A percentile compares a stretch with the other conserved stretches of the same genome.
These are phyloP conservation scores for Durotheca rogersii DNA, from an alignment of 495 filamentous ascomycete species.

Conservation along the genomic window DNA sequence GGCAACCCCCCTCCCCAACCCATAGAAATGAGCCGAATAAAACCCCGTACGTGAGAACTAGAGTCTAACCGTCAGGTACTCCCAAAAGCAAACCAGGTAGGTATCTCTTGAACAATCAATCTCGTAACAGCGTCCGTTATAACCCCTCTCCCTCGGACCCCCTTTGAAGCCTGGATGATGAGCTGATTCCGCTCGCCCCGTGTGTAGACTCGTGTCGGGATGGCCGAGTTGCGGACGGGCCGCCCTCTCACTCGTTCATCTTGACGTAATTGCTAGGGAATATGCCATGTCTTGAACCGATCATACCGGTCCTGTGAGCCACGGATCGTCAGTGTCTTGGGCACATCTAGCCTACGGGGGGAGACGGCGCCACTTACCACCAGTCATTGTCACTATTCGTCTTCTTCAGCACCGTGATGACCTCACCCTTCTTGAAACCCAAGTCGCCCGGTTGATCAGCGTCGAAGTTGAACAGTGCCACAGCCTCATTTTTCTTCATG, in stretches of 20 bases:
- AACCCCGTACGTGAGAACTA: slow-evolving; percentile 13
- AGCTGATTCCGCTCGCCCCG: slow-evolving; percentile 15
- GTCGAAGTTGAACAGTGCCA: slow-evolving; percentile 91
- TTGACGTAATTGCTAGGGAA: slow-evolving; percentile 61
- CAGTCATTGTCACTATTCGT: slow-evolving; percentile 91
- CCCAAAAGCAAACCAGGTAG: slow-evolving; percentile 7
- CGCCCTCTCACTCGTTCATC: slow-evolving; percentile 41
- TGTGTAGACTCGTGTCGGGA: neutral
- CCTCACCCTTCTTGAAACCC: slow-evolving; percentile 94
- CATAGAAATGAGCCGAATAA: slow-evolving; percentile 11
- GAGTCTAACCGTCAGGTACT: slow-evolving; percentile 17
- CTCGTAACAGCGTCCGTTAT: slow-evolving; percentile 15
- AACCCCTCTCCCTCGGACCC: neutral
- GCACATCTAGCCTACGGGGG: neutral
- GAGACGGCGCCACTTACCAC: slow-evolving; percentile 60
- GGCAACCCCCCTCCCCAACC: too few relatives aligned
- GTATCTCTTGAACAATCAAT: slow-evolving; percentile 24
- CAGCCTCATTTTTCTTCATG: slow-evolving; percentile 77
- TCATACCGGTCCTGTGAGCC: slow-evolving; percentile 54
- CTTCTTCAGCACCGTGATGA: slow-evolving; percentile 95
- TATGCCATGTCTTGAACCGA: slow-evolving; percentile 54
- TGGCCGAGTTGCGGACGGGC: neutral
- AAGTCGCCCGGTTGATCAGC: slow-evolving; percentile 90
- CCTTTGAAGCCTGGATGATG: slow-evolving; percentile 1
- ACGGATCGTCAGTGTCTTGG: slow-evolving; percentile 21